Evolutionary conservation across 1,284 basidiomycete genomes (phyloP).

Genomic region (Ganoderma lucidum): DNA sequence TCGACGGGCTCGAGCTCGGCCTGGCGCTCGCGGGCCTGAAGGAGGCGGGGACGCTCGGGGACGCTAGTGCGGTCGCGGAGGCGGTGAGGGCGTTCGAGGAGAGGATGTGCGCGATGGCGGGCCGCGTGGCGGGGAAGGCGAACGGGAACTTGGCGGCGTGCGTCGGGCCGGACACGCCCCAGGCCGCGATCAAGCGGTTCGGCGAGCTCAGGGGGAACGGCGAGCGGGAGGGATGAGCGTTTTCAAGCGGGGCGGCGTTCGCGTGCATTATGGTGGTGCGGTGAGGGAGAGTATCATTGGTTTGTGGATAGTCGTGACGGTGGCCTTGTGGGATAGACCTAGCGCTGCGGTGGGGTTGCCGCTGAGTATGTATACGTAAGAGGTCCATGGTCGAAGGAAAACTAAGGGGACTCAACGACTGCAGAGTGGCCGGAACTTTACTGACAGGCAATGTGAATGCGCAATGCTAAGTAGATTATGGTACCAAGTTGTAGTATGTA

Average conservation of each 20-base stretch:
- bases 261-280: no score
- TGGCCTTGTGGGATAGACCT: no score
- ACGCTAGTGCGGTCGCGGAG: constrained; percentile 8
- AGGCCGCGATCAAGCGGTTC: neutral
- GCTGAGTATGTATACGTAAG: no score
- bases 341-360: no score
- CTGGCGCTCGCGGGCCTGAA: constrained; percentile 14
- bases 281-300: no score
- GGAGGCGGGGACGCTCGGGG: constrained; percentile 1
- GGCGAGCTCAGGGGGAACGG: neutral
- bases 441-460: no score
- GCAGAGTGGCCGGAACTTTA: no score
- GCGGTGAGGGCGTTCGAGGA: constrained; percentile 17
- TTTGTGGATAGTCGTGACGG: no score
- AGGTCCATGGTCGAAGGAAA: no score
- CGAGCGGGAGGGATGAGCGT: constrained; percentile 15
- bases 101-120: constrained; percentile 12
- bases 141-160: constrained; percentile 1
- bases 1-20: constrained; percentile 43
- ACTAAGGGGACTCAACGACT: no score
- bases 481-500: no score
- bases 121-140: constrained; percentile 1
- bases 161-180: constrained; percentile 5
- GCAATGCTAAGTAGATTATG: constrained; percentile 14
- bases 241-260: neutral